Percentiles rank a stretch among this genome's conserved stretches.
Conservation (phyloP, 31 red algal genomes). For the Porphyra umbilicalis region DNA sequence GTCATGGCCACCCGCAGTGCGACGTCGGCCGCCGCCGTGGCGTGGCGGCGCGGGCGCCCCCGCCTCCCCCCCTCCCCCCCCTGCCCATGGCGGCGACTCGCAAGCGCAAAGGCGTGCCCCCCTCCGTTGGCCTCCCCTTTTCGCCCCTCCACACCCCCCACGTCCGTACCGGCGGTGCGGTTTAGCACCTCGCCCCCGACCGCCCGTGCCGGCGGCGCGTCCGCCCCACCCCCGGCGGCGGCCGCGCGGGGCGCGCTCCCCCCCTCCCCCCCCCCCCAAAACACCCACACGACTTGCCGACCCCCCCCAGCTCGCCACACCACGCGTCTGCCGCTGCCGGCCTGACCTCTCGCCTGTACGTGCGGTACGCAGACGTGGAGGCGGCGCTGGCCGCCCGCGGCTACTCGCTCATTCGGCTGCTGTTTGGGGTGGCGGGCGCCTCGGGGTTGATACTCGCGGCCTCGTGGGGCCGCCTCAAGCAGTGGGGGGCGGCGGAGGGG, state of each 20-base stretch:
- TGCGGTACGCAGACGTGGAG: background rate
- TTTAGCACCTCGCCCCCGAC: background rate
- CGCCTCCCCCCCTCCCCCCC: background rate
- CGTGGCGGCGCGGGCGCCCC: background rate
- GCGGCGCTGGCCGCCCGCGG: background rate
- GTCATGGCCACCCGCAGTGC: background rate
- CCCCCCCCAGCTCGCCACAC: no score
- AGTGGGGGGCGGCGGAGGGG: constrained; percentile 60
- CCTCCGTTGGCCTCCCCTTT: background rate
- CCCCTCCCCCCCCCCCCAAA: background rate
- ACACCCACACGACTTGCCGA: background rate
- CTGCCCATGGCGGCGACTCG: background rate
- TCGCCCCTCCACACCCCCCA: background rate
- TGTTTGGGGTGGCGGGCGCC: background rate
- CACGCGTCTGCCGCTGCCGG: background rate
- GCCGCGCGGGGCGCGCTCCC: background rate
- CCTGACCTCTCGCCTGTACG: background rate
- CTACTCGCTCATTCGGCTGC: background rate
- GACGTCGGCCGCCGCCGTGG: background rate
- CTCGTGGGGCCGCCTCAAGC: constrained; percentile 56
- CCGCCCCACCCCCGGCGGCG: background rate
- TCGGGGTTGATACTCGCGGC: background rate
- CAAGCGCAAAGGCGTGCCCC: background rate
- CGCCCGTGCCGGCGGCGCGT: background rate
- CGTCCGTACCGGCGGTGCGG: background rate